Evolutionary conservation across 176 grass and related monocot species (phyloP).

Genomic region (Aegilops tauschii): DNA sequence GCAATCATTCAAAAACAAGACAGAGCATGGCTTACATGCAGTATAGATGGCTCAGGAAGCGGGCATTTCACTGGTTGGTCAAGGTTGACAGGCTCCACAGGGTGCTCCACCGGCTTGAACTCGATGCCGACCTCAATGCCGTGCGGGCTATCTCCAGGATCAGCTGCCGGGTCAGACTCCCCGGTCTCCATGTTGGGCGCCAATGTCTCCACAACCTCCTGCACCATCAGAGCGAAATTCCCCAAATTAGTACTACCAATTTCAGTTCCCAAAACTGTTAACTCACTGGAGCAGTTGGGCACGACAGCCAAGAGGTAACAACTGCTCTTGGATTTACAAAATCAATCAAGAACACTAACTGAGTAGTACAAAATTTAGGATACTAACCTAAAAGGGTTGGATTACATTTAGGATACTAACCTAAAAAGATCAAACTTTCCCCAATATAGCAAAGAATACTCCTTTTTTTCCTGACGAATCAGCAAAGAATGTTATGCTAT

Average conservation of each 20-base stretch:
- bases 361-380: background rate
- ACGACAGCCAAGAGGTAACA: background rate
- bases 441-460: background rate
- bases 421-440: slow-evolving; percentile 4
- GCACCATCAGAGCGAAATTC: slow-evolving; percentile 7
- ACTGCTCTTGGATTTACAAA: background rate
- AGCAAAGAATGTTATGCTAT: background rate
- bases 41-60: slow-evolving; percentile 84
- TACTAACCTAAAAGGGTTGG: background rate
- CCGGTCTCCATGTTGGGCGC: slow-evolving; percentile 35
- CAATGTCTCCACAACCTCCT: slow-evolving; percentile 72
- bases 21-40: slow-evolving; percentile 59
- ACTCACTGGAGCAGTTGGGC: background rate
- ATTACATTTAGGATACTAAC: background rate
- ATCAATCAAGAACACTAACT: background rate
- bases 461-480: background rate
- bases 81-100: slow-evolving; percentile 76
- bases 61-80: slow-evolving; percentile 93
- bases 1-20: background rate
- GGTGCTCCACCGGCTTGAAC: slow-evolving; percentile 87
- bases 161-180: slow-evolving; percentile 34
- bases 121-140: slow-evolving; percentile 59
- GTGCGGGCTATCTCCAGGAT: slow-evolving; percentile 38
- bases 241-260: background rate
- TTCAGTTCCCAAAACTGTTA: background rate